Conservation (phyloP, 768 basidiomycete genomes). For the Lentinus tigrinus region DNA sequence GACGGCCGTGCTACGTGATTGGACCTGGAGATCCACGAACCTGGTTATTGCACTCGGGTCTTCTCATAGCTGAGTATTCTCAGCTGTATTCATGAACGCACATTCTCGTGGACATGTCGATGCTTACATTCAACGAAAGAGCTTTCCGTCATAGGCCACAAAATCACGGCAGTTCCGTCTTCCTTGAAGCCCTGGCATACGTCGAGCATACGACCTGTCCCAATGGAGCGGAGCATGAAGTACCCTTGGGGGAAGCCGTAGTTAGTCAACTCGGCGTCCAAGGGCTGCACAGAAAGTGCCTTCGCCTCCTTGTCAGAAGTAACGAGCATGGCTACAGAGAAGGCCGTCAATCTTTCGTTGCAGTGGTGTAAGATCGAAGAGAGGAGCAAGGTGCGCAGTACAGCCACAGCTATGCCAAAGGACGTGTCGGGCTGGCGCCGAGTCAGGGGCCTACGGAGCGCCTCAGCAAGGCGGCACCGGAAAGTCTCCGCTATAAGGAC, state of each 20-base stretch:
- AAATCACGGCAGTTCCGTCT: constrained; percentile 60
- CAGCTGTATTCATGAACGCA: background rate
- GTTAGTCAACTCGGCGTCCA: constrained; percentile 23
- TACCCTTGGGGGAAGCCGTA: constrained; percentile 48
- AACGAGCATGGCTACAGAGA: constrained; percentile 2
- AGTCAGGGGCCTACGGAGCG: no score
- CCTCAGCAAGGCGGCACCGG: no score
- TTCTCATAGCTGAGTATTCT: constrained; percentile 64
- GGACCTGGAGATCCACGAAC: constrained; percentile 31
- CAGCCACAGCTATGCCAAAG: background rate
- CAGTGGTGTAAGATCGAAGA: background rate
- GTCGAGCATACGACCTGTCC: constrained; percentile 55
- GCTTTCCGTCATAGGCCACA: constrained; percentile 73
- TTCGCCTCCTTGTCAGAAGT: constrained; percentile 8
- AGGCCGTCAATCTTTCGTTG: background rate
- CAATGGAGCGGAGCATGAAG: constrained; percentile 59
- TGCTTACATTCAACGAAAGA: constrained; percentile 73
- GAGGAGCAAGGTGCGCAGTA: background rate
- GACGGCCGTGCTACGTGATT: background rate
- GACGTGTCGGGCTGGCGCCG: no score
- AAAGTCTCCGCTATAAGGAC: no score
- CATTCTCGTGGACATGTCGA: background rate
- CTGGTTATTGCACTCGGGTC: constrained; percentile 73
- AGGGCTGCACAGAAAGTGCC: constrained; percentile 3
- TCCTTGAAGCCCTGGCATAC: constrained; percentile 50